Conservation (phyloP, 139 green algal genomes). For the Spirogloea muscicola region DNA sequence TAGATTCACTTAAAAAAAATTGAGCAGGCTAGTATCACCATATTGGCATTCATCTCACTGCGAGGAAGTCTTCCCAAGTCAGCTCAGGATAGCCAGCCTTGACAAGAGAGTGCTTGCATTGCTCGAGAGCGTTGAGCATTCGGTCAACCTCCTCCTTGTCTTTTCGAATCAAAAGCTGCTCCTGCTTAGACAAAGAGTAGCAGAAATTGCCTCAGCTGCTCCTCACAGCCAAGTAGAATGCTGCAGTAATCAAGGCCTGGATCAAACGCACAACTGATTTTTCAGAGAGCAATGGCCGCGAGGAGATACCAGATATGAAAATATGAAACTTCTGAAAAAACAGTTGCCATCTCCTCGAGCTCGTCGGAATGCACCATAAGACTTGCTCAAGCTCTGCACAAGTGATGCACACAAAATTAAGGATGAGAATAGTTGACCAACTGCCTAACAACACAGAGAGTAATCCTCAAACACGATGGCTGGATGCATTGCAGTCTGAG, state of each 20-base stretch:
- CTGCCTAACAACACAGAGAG: not conserved
- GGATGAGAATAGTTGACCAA: not conserved
- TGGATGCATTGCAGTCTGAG: not conserved
- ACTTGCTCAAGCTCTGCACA: constrained; percentile 12
- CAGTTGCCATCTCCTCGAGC: constrained; percentile 40
- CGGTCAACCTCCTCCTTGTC: constrained; percentile 13
- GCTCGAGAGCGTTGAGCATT: constrained; percentile 1
- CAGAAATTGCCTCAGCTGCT: not conserved
- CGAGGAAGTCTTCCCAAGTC: constrained; percentile 37
- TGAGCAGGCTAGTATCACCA: not conserved
- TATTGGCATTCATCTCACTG: constrained; percentile 4
- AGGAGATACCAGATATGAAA: constrained; percentile 31
- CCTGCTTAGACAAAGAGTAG: constrained; percentile 5
- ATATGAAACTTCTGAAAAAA: constrained; percentile 46
- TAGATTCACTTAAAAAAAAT: not conserved
- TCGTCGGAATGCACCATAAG: constrained; percentile 26
- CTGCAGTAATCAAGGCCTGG: not conserved
- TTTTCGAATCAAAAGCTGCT: constrained; percentile 10
- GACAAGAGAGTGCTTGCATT: constrained; percentile 5
- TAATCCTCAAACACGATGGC: not conserved
- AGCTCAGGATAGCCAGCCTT: constrained; percentile 21
- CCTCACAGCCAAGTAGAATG: not conserved
- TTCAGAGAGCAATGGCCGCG: not conserved
- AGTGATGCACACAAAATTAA: not conserved
- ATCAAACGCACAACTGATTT: not conserved